Conservation (phyloP, 495 filamentous ascomycete species). For the Hyphodiscus hymeniophilus region DNA sequence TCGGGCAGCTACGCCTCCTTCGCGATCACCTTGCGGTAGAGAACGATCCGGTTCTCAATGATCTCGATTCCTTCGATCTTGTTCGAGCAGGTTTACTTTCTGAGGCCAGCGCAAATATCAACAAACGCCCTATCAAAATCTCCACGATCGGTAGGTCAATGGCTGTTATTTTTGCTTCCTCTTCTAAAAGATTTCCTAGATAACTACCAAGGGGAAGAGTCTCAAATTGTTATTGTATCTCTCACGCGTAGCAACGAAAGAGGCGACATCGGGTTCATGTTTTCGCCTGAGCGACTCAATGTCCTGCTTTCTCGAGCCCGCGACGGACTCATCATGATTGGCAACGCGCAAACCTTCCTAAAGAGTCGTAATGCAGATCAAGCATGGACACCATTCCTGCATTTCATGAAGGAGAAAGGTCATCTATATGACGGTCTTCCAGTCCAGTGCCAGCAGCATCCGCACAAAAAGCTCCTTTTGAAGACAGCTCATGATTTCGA, state of each 20-base stretch:
- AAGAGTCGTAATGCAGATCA: slow-evolving; percentile 49
- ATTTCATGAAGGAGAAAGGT: slow-evolving; percentile 41
- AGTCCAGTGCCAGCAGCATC: slow-evolving; percentile 60
- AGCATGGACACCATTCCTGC: slow-evolving; percentile 51
- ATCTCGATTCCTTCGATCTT: slow-evolving; percentile 61
- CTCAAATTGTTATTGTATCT: slow-evolving; percentile 61
- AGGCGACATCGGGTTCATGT: slow-evolving; percentile 70
- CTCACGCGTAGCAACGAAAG: slow-evolving; percentile 58
- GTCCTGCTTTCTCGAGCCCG: slow-evolving; percentile 67
- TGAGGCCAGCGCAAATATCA: slow-evolving; percentile 39
- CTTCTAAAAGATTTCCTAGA: slow-evolving; percentile 32
- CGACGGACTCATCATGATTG: slow-evolving; percentile 60
- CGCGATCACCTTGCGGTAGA: slow-evolving; percentile 43
- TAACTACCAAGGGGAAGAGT: slow-evolving; percentile 79
- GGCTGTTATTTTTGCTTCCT: background rate
- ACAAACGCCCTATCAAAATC: slow-evolving; percentile 45
- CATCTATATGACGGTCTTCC: slow-evolving; percentile 66
- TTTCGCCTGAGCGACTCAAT: slow-evolving; percentile 51
- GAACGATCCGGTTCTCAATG: slow-evolving; percentile 51
- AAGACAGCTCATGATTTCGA: slow-evolving; percentile 47
- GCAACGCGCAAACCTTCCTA: slow-evolving; percentile 61
- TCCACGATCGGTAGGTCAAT: slow-evolving; percentile 53
- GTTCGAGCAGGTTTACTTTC: slow-evolving; percentile 55
- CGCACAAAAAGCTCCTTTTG: slow-evolving; percentile 38
- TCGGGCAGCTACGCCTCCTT: slow-evolving; percentile 58